phyloP scores from a whole-genome alignment of 441 rosid genomes.

The Brassica hybrid region DNA sequence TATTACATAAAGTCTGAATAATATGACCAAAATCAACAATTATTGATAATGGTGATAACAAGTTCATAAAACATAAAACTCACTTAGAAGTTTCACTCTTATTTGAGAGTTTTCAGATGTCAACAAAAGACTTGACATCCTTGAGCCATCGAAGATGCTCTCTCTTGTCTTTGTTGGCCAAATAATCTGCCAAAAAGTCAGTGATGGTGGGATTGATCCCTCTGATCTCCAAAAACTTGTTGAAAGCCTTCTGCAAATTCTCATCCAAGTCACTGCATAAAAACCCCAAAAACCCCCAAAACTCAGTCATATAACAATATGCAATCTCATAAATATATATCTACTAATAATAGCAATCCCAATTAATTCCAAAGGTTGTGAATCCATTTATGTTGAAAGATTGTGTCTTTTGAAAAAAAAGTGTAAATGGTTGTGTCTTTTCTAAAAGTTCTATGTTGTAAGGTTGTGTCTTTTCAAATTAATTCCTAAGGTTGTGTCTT shows the following conservation, averaged over 20 bases:
- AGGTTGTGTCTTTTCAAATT: no score
- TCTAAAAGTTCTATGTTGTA: no score
- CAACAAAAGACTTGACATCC: conserved; percentile 61
- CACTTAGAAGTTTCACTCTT: background rate
- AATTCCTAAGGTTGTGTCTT: no score
- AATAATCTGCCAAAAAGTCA: conserved; percentile 61
- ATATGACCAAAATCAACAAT: background rate
- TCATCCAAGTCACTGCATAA: conserved; percentile 76
- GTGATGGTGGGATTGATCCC: conserved; percentile 74
- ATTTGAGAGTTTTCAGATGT: conserved; percentile 37
- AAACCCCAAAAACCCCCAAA: background rate
- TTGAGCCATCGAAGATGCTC: conserved; percentile 72
- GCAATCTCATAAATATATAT: conserved; percentile 3
- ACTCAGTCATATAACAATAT: conserved; percentile 11
- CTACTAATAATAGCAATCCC: no score
- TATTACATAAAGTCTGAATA: background rate
- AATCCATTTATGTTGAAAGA: no score
- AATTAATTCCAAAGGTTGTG: no score
- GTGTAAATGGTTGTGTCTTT: no score
- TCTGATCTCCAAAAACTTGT: conserved; percentile 70
- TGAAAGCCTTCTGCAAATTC: conserved; percentile 78
- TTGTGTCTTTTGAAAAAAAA: no score
- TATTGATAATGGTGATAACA: conserved; percentile 9
- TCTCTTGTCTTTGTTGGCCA: conserved; percentile 60
- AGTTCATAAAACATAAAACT: background rate